Evolutionary conservation across 2,329 filamentous ascomycete species (phyloP).

Genomic region (Aureobasidium sp.): DNA sequence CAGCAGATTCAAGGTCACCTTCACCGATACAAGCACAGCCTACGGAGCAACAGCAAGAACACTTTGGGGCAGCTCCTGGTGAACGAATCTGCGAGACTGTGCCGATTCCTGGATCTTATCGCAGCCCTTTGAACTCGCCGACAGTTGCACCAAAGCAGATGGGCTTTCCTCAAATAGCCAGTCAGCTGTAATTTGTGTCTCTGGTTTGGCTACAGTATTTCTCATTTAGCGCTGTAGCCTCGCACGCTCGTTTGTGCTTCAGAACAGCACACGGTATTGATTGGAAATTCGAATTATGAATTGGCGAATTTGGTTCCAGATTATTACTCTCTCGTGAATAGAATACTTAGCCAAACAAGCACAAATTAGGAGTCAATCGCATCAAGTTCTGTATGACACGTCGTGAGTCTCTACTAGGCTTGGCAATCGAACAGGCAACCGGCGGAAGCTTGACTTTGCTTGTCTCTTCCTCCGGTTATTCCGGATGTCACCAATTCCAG

Average conservation of each 20-base stretch:
- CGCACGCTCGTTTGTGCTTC: not conserved
- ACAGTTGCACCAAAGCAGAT: conserved; percentile 14
- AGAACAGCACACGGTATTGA: not conserved
- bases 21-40: conserved; percentile 21
- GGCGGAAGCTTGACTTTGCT: conserved; percentile 8
- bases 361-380: no score
- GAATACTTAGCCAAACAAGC: not conserved
- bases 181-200: not conserved
- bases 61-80: conserved; percentile 64
- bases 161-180: not conserved
- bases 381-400: not conserved
- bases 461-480: not conserved
- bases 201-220: not conserved
- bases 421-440: not conserved
- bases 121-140: conserved; percentile 6
- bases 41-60: conserved; percentile 50
- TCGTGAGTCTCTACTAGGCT: not conserved
- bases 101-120: conserved; percentile 80
- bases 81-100: conserved; percentile 81
- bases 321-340: not conserved
- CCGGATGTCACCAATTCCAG: not conserved
- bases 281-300: no score
- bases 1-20: conserved; percentile 18
- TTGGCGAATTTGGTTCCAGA: no score
- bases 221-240: not conserved